Conservation (phyloP, 345 rosid genomes). For the Anastatica hierochuntica region DNA sequence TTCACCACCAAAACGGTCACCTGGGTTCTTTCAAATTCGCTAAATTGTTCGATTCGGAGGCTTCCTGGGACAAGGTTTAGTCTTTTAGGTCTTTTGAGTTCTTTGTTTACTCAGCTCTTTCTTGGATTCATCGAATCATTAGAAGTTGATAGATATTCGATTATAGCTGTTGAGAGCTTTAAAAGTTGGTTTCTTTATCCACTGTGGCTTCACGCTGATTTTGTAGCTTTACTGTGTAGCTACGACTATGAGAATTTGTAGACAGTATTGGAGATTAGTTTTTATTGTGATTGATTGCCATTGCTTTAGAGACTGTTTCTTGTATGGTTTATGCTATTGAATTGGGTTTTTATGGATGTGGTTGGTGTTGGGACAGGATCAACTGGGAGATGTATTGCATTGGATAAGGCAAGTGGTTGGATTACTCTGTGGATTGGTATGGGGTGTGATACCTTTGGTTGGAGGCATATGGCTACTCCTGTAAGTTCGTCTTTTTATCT, state of each 20-base stretch:
- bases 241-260: not conserved
- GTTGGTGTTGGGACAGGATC: constrained; percentile 54
- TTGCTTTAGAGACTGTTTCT: constrained; percentile 18
- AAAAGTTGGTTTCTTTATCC: not conserved
- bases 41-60: constrained; percentile 85
- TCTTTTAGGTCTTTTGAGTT: constrained; percentile 29
- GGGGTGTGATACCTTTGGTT: constrained; percentile 80
- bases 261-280: not conserved
- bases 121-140: no score
- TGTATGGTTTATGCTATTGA: not conserved
- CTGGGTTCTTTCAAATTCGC: constrained; percentile 65
- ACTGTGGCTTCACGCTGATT: no score
- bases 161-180: not conserved
- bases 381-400: constrained; percentile 94
- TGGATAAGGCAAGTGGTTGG: constrained; percentile 92
- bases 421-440: constrained; percentile 69
- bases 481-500: constrained; percentile 39
- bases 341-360: no score
- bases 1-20: constrained; percentile 48
- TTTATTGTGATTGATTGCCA: not conserved
- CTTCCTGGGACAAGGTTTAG: constrained; percentile 86
- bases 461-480: constrained; percentile 86
- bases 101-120: no score
- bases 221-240: no score
- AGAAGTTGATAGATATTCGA: no score